phyloP scores from a whole-genome alignment of 140 eudicot species.

The Senecio squalidus region DNA sequence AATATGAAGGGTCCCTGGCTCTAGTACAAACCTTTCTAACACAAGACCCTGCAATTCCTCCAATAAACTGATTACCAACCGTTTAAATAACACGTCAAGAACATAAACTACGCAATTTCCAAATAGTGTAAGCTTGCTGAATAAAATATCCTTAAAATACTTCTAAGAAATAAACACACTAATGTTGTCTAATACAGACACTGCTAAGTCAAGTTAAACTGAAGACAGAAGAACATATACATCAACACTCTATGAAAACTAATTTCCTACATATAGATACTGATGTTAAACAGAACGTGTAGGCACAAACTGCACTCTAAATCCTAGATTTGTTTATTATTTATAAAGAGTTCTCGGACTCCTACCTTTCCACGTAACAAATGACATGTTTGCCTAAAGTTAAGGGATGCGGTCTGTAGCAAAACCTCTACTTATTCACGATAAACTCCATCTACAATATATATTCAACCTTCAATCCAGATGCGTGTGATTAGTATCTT shows the following conservation, averaged over 20 bases:
- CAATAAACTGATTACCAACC: neutral
- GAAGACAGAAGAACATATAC: constrained; percentile 4
- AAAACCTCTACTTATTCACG: too few species aligned
- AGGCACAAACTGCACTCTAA: neutral
- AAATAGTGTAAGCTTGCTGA: neutral
- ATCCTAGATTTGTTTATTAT: neutral
- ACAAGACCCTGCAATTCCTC: neutral
- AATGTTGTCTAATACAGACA: constrained; percentile 1
- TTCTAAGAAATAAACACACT: neutral
- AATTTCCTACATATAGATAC: neutral
- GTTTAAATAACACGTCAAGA: neutral
- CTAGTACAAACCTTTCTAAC: neutral
- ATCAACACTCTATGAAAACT: constrained; percentile 1
- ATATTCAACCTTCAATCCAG: too few species aligned
- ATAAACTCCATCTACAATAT: too few species aligned
- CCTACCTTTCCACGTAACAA: neutral
- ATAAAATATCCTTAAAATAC: neutral
- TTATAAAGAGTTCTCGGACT: neutral
- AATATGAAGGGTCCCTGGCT: neutral
- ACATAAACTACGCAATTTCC: neutral
- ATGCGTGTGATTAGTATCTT: too few species aligned
- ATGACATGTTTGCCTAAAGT: too few species aligned
- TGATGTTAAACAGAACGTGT: neutral
- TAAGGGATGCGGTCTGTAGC: too few species aligned
- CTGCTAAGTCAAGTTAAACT: constrained; percentile 6